A percentile compares a stretch with the other conserved stretches of the same genome.
Evolutionary conservation across 306 rosid genomes (phyloP).

Genomic region (Vigna unguiculata): DNA sequence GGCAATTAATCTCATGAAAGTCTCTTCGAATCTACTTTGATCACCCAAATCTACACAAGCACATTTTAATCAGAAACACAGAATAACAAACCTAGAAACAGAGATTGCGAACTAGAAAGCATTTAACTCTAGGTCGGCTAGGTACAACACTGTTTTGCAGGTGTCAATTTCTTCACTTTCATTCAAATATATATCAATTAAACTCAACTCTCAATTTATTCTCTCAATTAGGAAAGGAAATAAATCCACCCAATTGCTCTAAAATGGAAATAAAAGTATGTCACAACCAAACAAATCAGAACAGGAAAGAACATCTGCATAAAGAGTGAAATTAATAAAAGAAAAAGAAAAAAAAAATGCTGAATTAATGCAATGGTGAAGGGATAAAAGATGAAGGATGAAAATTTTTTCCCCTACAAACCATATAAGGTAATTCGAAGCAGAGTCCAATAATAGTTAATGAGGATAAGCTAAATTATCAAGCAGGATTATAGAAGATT

Average conservation of each 20-base stretch:
- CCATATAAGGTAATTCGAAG: conserved; percentile 13
- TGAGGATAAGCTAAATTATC: no score
- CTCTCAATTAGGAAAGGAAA: conserved; percentile 40
- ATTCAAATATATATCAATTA: background rate
- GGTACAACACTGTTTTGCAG: conserved; percentile 6
- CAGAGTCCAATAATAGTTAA: background rate
- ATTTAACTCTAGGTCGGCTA: conserved; percentile 22
- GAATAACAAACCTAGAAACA: background rate
- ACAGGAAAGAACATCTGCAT: background rate
- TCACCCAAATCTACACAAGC: conserved; percentile 1
- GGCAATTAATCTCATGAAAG: conserved; percentile 34
- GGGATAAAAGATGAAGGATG: conserved; percentile 15
- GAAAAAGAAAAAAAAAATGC: no score
- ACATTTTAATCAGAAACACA: background rate
- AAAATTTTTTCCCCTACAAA: conserved; percentile 33
- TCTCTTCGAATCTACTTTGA: background rate
- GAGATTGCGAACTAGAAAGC: conserved; percentile 20
- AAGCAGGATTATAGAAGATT: conserved; percentile 11
- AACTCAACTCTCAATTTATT: conserved; percentile 13
- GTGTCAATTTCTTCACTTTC: conserved; percentile 10
- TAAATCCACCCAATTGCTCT: conserved; percentile 12
- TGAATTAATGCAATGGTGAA: background rate
- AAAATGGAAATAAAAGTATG: conserved; percentile 4
- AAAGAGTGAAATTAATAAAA: background rate
- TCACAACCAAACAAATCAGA: conserved; percentile 9